Base-by-base conservation (phyloP, 2,329 filamentous ascomycete species). In the Rhinocladiella similis region DNA sequence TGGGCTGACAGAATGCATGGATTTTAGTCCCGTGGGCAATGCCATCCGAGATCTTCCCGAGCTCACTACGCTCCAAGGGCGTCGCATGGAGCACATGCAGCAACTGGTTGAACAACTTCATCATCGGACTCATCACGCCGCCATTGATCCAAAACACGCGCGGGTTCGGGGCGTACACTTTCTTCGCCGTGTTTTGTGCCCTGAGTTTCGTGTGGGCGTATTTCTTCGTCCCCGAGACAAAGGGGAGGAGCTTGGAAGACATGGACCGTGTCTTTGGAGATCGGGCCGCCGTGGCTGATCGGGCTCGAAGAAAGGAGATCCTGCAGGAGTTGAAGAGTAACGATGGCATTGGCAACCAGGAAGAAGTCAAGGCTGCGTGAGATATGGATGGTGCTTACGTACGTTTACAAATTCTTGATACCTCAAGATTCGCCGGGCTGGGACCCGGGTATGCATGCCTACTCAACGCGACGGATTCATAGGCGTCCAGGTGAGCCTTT, bases 61-160 rank as follows among this genome's bases (percentile, higher is more conserved):
- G 78, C 1, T 78, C 77, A 0, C 71, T 83, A 0, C 76, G 85
- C 5, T 84, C 85, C 2, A 89, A 88, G 67, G 87, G 86, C 33
- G 84, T 86, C 0, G 84, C 84, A 1, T 72, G 87, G 1, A 83
- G 83, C 0, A 87, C 84, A 0, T 83, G 79, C 56, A 80, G 79
- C 5, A 86, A 85, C 70, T 89, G 87, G 78, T 69, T 86, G 2
- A 83, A 80, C 67, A 86, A 87, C 67, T 86, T 87, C 60, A 80
- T 84, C 49, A 82, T 86, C 22, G 73, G 87, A 35, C 79, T 88
- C 64, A 80, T 88, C 25, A 87, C 84, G 0, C 86, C 86, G 0
- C 79, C 85, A 1, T 78, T 88, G 35, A 80, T 89, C 19, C 72
- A 82, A 57, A 80, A 81, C 51, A 85, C 75, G 0, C 50, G 19